Percentiles rank a stretch among this genome's conserved stretches.
Evolutionary conservation across 2,329 filamentous ascomycete genomes (phyloP).

Genomic region (Stemphylium beticola): DNA sequence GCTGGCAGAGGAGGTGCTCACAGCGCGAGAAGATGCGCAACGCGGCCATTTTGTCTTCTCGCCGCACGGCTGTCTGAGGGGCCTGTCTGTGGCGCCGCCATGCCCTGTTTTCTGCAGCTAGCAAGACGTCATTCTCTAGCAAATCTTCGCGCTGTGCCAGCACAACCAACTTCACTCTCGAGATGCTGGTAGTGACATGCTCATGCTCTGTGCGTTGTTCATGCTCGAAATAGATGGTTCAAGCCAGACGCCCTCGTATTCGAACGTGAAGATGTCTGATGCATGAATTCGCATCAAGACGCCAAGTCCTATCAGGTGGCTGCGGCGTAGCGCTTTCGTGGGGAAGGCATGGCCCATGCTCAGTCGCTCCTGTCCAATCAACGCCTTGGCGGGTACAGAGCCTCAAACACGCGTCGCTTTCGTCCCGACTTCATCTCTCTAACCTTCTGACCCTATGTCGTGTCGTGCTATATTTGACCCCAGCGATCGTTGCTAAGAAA

Average conservation of each 20-base stretch:
- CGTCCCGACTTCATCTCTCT: conserved; percentile 31
- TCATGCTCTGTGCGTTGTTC: neutral
- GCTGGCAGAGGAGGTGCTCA: conserved; percentile 47
- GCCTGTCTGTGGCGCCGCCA: conserved; percentile 24
- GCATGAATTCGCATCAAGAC: neutral
- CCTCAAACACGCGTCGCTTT: conserved; percentile 28
- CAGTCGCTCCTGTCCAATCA: conserved; percentile 38
- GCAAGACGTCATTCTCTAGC: conserved; percentile 29
- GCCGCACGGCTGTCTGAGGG: conserved; percentile 26
- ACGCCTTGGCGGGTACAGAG: conserved; percentile 16
- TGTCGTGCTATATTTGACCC: neutral
- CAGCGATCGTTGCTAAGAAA: neutral
- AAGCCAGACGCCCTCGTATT: neutral
- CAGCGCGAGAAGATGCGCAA: conserved; percentile 29
- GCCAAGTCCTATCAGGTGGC: conserved; percentile 22
- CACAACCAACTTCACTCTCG: neutral
- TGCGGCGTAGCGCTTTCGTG: conserved; percentile 41
- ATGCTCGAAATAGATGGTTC: neutral
- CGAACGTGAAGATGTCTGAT: neutral
- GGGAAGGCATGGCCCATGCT: conserved; percentile 3
- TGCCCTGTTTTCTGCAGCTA: conserved; percentile 43
- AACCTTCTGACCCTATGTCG: neutral
- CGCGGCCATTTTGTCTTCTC: conserved; percentile 42
- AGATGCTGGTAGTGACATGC: neutral
- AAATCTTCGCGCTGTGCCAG: neutral